Evolutionary conservation across 2,329 filamentous ascomycete genomes (phyloP).

Genomic region (Sarocladiaceae sp.): DNA sequence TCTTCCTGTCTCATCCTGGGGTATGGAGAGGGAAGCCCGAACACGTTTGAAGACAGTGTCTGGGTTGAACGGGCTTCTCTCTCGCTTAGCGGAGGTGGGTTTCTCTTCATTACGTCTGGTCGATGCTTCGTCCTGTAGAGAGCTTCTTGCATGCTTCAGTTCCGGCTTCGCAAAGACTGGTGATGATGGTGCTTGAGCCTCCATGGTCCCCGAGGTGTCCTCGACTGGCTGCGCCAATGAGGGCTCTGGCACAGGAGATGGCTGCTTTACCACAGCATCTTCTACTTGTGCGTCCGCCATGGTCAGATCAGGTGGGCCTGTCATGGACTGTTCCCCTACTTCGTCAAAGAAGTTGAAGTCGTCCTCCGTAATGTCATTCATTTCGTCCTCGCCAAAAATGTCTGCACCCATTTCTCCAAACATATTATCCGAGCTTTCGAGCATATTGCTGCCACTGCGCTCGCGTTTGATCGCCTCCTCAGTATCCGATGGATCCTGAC

Average conservation of each 20-base stretch:
- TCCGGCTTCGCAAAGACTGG: slow-evolving; percentile 53
- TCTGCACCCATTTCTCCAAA: slow-evolving; percentile 62
- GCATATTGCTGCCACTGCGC: slow-evolving; percentile 33
- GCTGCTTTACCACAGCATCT: background rate
- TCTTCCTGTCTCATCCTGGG: slow-evolving; percentile 8
- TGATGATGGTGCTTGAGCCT: slow-evolving; percentile 10
- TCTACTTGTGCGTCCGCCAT: slow-evolving; percentile 21
- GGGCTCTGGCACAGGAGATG: background rate
- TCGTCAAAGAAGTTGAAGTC: slow-evolving; percentile 83
- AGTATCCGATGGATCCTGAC: slow-evolving; percentile 20
- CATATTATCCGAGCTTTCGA: slow-evolving; percentile 49
- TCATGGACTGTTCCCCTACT: background rate
- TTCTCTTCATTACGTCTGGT: slow-evolving; percentile 23
- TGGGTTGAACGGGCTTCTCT: slow-evolving; percentile 51
- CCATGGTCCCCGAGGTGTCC: too few relatives aligned
- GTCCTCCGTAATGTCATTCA: slow-evolving; percentile 72
- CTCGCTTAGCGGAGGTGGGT: slow-evolving; percentile 36
- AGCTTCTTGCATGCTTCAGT: slow-evolving; percentile 51
- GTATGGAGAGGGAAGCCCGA: slow-evolving; percentile 35
- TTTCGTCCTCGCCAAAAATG: slow-evolving; percentile 63
- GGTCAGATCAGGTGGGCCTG: slow-evolving; percentile 21
- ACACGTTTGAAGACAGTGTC: slow-evolving; percentile 54
- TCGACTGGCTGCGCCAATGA: too few relatives aligned
- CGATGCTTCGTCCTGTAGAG: slow-evolving; percentile 35
- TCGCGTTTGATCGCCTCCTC: slow-evolving; percentile 37